Conservation (phyloP, 768 basidiomycete species). For the Butyriboletus loyo region DNA sequence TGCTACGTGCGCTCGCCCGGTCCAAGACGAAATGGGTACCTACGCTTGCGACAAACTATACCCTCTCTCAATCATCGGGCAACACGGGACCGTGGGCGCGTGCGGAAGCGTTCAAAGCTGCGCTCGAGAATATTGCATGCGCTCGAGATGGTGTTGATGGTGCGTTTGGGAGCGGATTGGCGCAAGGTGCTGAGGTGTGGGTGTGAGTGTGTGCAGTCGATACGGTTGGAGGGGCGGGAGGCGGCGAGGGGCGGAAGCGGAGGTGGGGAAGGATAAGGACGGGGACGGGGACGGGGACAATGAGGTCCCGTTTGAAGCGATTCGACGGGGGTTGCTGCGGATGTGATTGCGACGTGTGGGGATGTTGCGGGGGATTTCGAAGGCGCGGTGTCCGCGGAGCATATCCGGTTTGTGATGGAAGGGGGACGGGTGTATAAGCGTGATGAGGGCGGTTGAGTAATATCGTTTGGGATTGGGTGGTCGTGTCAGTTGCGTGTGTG, state of each 20-base stretch:
- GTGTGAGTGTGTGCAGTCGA: slow-evolving; percentile 52
- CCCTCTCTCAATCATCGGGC: slow-evolving; percentile 18
- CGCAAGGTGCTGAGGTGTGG: slow-evolving; percentile 52
- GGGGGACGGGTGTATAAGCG: slow-evolving; percentile 46
- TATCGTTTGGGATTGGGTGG: neutral
- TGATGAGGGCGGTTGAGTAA: slow-evolving; percentile 16
- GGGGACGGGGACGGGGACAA: slow-evolving; percentile 39
- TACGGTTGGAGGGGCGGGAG: slow-evolving; percentile 42
- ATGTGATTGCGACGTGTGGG: slow-evolving; percentile 39
- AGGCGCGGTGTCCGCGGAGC: slow-evolving; percentile 43
- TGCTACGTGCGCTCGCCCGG: slow-evolving; percentile 21
- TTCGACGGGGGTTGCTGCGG: slow-evolving; percentile 54
- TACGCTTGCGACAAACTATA: slow-evolving; percentile 52
- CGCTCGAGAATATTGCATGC: slow-evolving; percentile 55
- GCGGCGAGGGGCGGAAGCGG: slow-evolving; percentile 20
- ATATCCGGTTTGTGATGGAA: slow-evolving; percentile 59
- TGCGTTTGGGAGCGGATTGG: slow-evolving; percentile 51
- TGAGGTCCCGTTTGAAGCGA: slow-evolving; percentile 53
- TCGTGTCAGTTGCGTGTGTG: neutral
- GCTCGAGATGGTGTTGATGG: slow-evolving; percentile 61
- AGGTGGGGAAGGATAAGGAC: slow-evolving; percentile 18
- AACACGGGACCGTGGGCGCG: slow-evolving; percentile 35
- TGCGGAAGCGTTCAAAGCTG: slow-evolving; percentile 43
- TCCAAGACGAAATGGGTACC: slow-evolving; percentile 51
- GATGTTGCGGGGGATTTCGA: slow-evolving; percentile 40